Base-by-base conservation (phyloP, 192 early-diverging fungal genomes). In the Paraglomus brasilianum region DNA sequence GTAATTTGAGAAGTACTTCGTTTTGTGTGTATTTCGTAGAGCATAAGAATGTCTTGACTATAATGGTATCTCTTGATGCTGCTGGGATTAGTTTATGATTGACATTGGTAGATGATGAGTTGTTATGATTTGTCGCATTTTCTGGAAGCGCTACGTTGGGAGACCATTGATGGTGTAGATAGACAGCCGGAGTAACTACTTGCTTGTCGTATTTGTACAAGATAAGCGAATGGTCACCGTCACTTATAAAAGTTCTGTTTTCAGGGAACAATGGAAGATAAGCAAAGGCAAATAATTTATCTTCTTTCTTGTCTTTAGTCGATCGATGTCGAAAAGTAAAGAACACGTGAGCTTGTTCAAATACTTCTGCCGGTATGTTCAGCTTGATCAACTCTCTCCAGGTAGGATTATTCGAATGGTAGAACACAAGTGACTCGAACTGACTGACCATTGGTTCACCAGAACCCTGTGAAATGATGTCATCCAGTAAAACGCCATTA, bases 21-120 rank as follows among this genome's bases (percentile, higher is more conserved):
- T 83, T 84, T 69, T 92, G 90, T 1, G 90, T 90, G 52, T 87
- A 84, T 41, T 74, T 72, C 4, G 87, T 89, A 8, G 86, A 89
- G 55, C 82, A 87, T 38, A 92, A 71, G 49, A 76, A 67, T 24
- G 89, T 92, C n/a, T 66, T 48, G 9, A 91, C 50, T 15, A 56
- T 64, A 15, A 89, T 57, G 0, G 78, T 69, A 61, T 91, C 87
- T 45, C 82, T 45, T 24, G 58, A 52, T 40, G 49, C 9, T 17
- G 48, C 50, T 42, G 40, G 8, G 43, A 17, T 14, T 19, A 73
- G 68, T 22, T 58, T 66, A 9, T 74, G 62, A 53, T 68, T 67
- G 1, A 60, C 56, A 42, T 50, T 61, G 4, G 52, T 40, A 8
- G 61, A 44, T 0, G 75, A 65, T 4, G 56, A 50, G 49, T 41